Evolutionary conservation across 257 asterid genomes (phyloP).

Genomic region (Jasminum sambac): DNA sequence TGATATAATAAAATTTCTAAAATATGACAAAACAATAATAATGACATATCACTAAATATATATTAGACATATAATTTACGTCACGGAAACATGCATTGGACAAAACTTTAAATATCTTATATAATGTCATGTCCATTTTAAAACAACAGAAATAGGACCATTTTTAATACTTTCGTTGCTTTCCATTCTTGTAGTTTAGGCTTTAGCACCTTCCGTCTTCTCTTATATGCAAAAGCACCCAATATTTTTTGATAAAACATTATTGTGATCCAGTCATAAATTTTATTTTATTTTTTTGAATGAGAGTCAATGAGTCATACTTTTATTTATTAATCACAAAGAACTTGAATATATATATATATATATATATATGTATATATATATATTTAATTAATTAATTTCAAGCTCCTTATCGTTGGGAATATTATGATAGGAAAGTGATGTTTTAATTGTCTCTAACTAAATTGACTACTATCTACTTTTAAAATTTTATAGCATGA

Average conservation of each 20-base stretch:
- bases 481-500: not conserved
- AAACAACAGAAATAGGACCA: not conserved
- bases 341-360: not conserved
- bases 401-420: not conserved
- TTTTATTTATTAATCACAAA: not conserved
- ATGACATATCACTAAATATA: too few species aligned
- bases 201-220: too few species aligned
- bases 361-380: too few species aligned
- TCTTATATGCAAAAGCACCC: too few species aligned
- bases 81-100: too few species aligned
- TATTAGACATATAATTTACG: too few species aligned
- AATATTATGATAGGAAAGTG: not conserved
- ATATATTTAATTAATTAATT: not conserved
- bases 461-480: not conserved
- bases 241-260: not conserved
- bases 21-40: too few species aligned
- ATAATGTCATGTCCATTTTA: not conserved
- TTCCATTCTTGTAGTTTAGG: too few species aligned
- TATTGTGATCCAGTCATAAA: not conserved
- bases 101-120: too few species aligned
- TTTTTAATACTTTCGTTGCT: not conserved
- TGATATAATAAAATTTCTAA: too few species aligned
- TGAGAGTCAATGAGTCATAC: too few species aligned
- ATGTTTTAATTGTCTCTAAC: not conserved
- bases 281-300: too few species aligned